Conservation (phyloP, 305 asterid species). For the Rubia tinctorum region DNA sequence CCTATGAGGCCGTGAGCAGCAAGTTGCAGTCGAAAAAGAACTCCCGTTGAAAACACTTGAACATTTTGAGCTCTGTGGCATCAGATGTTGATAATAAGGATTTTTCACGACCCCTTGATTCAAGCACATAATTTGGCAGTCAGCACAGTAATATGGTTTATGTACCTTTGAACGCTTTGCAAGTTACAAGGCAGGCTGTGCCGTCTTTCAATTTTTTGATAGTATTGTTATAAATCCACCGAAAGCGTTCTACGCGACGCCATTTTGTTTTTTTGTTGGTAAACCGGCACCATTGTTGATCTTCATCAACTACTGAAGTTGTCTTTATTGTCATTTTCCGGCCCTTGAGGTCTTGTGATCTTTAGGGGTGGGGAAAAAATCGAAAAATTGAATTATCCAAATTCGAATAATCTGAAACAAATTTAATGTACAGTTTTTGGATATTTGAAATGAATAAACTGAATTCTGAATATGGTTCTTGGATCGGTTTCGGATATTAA, state of each 20-base stretch:
- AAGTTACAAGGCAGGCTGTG: not conserved
- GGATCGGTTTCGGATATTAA: no score
- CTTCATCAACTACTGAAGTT: not conserved
- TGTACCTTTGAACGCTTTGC: not conserved
- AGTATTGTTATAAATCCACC: not conserved
- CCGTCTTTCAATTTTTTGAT: not conserved
- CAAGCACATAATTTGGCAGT: not conserved
- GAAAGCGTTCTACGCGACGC: not conserved
- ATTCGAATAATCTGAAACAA: no score
- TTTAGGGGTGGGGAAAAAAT: no score
- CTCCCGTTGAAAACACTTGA: conserved; percentile 8
- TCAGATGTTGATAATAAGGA: conserved; percentile 19
- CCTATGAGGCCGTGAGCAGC: conserved; percentile 61
- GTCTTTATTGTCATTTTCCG: not conserved
- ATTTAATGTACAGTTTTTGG: no score
- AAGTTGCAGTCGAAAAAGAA: conserved; percentile 43
- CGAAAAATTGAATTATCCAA: no score
- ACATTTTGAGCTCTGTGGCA: conserved; percentile 22
- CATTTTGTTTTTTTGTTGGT: no score
- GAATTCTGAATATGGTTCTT: no score
- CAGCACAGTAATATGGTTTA: conserved; percentile 6
- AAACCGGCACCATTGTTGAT: not conserved
- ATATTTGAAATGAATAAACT: no score
- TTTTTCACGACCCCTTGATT: not conserved
- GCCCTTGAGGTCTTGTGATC: no score